Conservation (phyloP, 345 rosid species). For the Euclidium syriacum region DNA sequence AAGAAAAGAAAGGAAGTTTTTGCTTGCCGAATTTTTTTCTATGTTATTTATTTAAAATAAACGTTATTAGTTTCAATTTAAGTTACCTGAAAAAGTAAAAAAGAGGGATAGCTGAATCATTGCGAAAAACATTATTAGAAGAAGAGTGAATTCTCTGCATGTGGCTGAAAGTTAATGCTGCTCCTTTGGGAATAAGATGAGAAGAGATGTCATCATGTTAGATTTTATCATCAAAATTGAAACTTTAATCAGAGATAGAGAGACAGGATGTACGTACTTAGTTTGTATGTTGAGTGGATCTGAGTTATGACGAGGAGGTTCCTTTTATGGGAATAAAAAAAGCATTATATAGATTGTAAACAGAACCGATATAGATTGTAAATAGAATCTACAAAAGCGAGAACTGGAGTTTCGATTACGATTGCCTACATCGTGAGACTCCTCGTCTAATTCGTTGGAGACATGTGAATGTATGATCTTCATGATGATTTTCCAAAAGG, state of each 20-base stretch:
- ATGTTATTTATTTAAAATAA: neutral
- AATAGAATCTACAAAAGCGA: too few species aligned
- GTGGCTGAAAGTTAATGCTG: constrained; percentile 13
- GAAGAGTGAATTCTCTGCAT: constrained; percentile 17
- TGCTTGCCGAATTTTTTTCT: constrained; percentile 18
- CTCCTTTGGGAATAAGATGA: constrained; percentile 9
- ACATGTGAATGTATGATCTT: too few species aligned
- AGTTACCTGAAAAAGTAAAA: constrained; percentile 29
- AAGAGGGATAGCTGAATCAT: neutral
- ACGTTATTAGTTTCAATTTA: neutral
- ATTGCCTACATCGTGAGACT: too few species aligned
- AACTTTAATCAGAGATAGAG: neutral
- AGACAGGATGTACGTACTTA: constrained; percentile 13
- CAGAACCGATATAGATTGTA: too few species aligned
- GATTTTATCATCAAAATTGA: neutral
- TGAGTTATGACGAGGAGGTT: constrained; percentile 3
- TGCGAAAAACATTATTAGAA: constrained; percentile 8
- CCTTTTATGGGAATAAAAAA: too few species aligned
- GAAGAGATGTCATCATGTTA: constrained; percentile 13
- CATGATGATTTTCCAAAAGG: too few species aligned
- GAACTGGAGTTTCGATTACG: too few species aligned
- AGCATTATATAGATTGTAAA: too few species aligned
- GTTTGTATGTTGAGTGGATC: neutral
- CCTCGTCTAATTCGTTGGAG: too few species aligned
- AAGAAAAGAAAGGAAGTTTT: neutral